Evolutionary conservation across 345 rosid species (phyloP), one percentile per base, ranked within the genome.

Genomic region (Pelargonium nanum): DNA sequence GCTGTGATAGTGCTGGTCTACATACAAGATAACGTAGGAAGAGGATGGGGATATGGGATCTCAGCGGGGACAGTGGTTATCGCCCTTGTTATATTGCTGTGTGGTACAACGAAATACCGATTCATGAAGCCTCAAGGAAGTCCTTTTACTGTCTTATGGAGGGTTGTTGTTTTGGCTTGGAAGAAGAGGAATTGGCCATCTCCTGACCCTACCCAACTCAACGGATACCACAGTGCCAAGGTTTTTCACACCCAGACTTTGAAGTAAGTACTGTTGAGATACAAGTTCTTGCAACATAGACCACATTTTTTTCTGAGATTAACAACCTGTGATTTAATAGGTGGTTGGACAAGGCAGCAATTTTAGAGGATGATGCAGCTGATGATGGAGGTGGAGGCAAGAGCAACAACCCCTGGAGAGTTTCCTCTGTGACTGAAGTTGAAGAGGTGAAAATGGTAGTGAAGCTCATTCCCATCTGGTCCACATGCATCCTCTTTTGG

Each of bases 31-130:
- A 86, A 91, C 24, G 77, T 91, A 1, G 98, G 95, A 58, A 80
- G 98, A 80, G 96, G 95, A 17, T 85, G 90, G 88, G 98, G 96
- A 4, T 91, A 91, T 62, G 98, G 98, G 5, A 80, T 86, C 55
- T 84, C 95, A 0, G 96, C 95, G 3, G 96, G 75, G 55, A 80
- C 98, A 19, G 85, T 91, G 91, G 79, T 79, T 52, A 56, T 88
- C 7, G 95, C 87, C 0, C 87, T 85, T 0, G 70, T 65, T 4
- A 71, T 88, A 22, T 67, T 91, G 70, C 75, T 91, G 2, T 24
- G 68, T 1, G 98, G 95, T 23, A 91, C 84, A 3, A 72, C 48
- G 23, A 55, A 56, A 76, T 91, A 91, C 75, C 83, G 98, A 57
- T 86, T 72, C 74, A 86, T 68, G 81, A 83, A 74, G 72, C 87